Evolutionary conservation across 73 alveolate species (phyloP).

Genomic region (Paraurostyla sp.): DNA sequence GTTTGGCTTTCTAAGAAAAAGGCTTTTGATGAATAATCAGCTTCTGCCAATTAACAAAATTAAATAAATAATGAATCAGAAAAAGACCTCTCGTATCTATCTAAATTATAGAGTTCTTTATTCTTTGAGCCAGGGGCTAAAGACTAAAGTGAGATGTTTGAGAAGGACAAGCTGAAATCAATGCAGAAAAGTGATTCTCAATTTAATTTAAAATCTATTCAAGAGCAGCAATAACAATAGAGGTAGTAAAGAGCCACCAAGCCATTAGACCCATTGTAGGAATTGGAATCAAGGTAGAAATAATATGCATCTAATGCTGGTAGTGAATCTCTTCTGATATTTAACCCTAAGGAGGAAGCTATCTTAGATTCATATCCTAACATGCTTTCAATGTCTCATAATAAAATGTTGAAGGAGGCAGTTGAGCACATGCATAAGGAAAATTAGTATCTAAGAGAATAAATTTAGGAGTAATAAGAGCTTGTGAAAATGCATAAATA

Average conservation of each 20-base stretch:
- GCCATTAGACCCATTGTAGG: neutral
- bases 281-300: neutral
- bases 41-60: neutral
- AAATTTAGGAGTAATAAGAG: constrained; percentile 6
- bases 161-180: neutral
- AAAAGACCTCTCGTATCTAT: constrained; percentile 27
- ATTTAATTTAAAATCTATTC: neutral
- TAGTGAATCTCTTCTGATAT: constrained; percentile 37
- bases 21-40: constrained; percentile 33
- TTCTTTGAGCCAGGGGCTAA: constrained; percentile 45
- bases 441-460: constrained; percentile 24
- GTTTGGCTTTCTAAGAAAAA: constrained; percentile 42
- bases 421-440: constrained; percentile 34
- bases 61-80: constrained; percentile 9
- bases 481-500: constrained; percentile 35
- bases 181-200: constrained; percentile 46
- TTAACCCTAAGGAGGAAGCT: constrained; percentile 62
- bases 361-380: constrained; percentile 25
- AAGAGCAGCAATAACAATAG: neutral
- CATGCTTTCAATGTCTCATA: constrained; percentile 14
- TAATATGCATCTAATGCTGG: constrained; percentile 42
- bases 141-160: constrained; percentile 34
- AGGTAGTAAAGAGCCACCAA: neutral
- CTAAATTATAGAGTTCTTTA: constrained; percentile 14
- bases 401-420: constrained; percentile 43